phyloP scores from a whole-genome alignment of 2,329 filamentous ascomycete genomes.

The Colletotrichum caudatum region DNA sequence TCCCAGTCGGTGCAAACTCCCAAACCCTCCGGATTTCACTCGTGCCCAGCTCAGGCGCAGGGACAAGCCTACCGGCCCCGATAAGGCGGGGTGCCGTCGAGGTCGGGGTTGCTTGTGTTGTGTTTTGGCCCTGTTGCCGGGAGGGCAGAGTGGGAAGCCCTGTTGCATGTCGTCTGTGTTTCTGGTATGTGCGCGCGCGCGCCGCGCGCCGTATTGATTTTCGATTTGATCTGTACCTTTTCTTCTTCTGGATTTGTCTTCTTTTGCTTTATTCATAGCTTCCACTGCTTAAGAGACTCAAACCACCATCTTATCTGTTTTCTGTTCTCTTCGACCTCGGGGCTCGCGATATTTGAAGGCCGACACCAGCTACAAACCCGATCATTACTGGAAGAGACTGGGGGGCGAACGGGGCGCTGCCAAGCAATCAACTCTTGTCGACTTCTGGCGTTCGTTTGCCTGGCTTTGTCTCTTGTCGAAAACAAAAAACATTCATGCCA shows the following conservation, averaged over 20 bases:
- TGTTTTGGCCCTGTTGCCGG: conserved; percentile 26
- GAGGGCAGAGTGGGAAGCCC: conserved; percentile 36
- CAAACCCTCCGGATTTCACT: conserved; percentile 41
- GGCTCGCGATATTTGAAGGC: neutral
- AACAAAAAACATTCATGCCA: conserved; percentile 13
- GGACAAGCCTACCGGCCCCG: conserved; percentile 33
- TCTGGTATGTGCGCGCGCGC: conserved; percentile 37
- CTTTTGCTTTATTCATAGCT: neutral
- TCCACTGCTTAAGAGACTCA: neutral
- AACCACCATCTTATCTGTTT: conserved; percentile 1
- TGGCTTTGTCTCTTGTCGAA: conserved; percentile 1
- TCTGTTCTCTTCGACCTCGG: conserved; percentile 4
- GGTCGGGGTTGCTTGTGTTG: conserved; percentile 37
- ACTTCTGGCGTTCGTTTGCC: conserved; percentile 3
- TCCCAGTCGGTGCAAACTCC: conserved; percentile 47
- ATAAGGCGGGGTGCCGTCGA: conserved; percentile 7
- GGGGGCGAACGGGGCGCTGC: conserved; percentile 8
- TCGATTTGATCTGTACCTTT: conserved; percentile 26
- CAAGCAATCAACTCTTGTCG: conserved; percentile 3
- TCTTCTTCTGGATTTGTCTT: neutral
- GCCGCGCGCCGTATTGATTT: conserved; percentile 23
- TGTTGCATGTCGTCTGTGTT: conserved; percentile 40
- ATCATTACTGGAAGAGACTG: conserved; percentile 5
- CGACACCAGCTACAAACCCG: conserved; percentile 17
- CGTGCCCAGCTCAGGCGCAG: conserved; percentile 39